Conservation (phyloP, 192 early-diverging fungal species). For the Mortierella hygrophila region DNA sequence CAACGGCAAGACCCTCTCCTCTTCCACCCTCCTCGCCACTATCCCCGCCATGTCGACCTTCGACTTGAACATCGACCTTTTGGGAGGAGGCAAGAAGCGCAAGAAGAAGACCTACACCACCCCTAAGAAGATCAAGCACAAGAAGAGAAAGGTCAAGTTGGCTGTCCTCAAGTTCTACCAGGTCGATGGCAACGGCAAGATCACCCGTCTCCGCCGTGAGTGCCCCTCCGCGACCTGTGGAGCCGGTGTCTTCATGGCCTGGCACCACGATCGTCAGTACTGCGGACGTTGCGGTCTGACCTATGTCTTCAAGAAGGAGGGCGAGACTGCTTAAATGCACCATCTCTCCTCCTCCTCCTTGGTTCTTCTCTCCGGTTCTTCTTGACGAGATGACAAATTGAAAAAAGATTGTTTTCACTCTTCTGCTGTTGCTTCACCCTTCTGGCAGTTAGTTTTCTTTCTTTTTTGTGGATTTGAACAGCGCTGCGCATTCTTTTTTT, state of each 20-base stretch:
- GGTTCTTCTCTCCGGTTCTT: not conserved
- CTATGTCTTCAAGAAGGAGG: constrained; percentile 93
- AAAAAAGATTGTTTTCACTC: not conserved
- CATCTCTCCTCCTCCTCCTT: not conserved
- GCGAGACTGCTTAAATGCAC: constrained; percentile 54
- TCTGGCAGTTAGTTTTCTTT: not conserved
- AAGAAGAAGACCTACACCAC: constrained; percentile 99
- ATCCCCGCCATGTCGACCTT: constrained; percentile 56
- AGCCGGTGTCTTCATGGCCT: constrained; percentile 99
- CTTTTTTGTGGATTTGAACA: constrained; percentile 1
- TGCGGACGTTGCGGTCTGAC: constrained; percentile 97
- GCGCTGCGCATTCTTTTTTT: not conserved
- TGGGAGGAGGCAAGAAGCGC: constrained; percentile 97
- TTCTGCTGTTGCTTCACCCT: not conserved
- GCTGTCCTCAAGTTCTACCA: constrained; percentile 99
- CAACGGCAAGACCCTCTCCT: constrained; percentile 59
- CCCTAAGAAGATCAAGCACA: constrained; percentile 99
- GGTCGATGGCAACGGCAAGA: constrained; percentile 96
- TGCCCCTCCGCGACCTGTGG: constrained; percentile 97
- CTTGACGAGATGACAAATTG: not conserved
- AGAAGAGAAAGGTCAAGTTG: constrained; percentile 99
- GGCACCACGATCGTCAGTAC: constrained; percentile 98
- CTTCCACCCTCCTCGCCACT: constrained; percentile 31
- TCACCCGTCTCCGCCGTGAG: constrained; percentile 98
- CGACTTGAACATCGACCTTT: constrained; percentile 65